These are phyloP conservation scores for Apiotrichum veenhuisii DNA, from an alignment of 1,284 basidiomycete genomes.

Conservation along the genomic window DNA sequence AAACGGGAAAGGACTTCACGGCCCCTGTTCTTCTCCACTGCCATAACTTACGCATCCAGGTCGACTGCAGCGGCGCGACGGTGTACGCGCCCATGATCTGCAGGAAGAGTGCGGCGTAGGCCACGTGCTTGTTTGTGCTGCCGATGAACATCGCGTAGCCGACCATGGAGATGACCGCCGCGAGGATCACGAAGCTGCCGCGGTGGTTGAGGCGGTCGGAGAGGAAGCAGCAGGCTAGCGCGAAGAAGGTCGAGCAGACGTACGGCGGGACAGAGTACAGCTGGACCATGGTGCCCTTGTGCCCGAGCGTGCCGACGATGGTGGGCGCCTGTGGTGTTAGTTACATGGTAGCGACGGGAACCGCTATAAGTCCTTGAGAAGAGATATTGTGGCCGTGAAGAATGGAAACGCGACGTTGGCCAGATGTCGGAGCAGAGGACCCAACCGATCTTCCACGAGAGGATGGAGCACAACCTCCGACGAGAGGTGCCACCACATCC, in stretches of 20 bases:
- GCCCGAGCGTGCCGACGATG: conserved; percentile 56
- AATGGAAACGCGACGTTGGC: too few species aligned
- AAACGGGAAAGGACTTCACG: too few species aligned
- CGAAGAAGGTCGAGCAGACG: conserved; percentile 54
- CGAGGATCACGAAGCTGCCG: conserved; percentile 40
- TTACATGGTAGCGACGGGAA: too few species aligned
- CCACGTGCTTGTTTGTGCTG: conserved; percentile 25
- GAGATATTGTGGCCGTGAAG: too few species aligned
- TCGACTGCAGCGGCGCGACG: conserved; percentile 30
- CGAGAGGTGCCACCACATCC: too few species aligned
- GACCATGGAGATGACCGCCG: conserved; percentile 25
- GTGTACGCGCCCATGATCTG: conserved; percentile 43
- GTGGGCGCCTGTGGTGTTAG: conserved; percentile 12
- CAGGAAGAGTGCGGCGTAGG: conserved; percentile 43
- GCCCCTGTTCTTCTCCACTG: too few species aligned
- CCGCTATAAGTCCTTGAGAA: too few species aligned
- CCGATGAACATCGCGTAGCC: conserved; percentile 43
- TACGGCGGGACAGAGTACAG: conserved; percentile 58
- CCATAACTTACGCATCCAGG: conserved; percentile 34
- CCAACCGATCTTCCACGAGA: too few species aligned
- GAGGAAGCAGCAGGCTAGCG: conserved; percentile 54
- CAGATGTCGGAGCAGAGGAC: too few species aligned
- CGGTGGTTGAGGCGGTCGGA: conserved; percentile 58
- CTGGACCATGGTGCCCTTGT: conserved; percentile 37
- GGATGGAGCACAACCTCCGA: too few species aligned